These are phyloP conservation scores for Cryphonectria naterciae DNA, from an alignment of 2,329 filamentous ascomycete genomes.

Conservation along the genomic window DNA sequence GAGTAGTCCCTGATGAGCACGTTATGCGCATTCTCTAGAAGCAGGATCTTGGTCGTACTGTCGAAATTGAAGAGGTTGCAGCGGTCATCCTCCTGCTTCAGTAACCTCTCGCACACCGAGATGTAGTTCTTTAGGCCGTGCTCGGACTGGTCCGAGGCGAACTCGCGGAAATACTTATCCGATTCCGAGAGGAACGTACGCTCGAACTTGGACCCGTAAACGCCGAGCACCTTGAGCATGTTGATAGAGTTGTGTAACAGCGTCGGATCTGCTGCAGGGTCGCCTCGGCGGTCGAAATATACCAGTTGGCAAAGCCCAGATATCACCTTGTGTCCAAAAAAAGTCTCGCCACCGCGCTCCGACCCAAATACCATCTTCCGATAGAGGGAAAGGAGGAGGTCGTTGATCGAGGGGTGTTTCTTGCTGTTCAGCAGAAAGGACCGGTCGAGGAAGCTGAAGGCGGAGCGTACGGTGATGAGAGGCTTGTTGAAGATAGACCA, in stretches of 20 bases:
- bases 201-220: slow-evolving; percentile 83
- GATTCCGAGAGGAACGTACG: slow-evolving; percentile 72
- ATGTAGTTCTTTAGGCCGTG: slow-evolving; percentile 76
- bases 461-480: slow-evolving; percentile 77
- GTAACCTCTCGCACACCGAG: slow-evolving; percentile 66
- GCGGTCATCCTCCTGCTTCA: slow-evolving; percentile 72
- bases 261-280: slow-evolving; percentile 59
- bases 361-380: slow-evolving; percentile 58
- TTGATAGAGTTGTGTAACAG: slow-evolving; percentile 77
- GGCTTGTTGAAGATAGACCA: slow-evolving; percentile 78
- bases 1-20: slow-evolving; percentile 73
- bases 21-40: slow-evolving; percentile 74
- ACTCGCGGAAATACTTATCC: slow-evolving; percentile 67
- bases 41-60: slow-evolving; percentile 75
- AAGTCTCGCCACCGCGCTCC: slow-evolving; percentile 28
- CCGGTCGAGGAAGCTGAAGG: slow-evolving; percentile 93
- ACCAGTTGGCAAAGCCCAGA: slow-evolving; percentile 77
- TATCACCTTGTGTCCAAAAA: slow-evolving; percentile 41
- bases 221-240: slow-evolving; percentile 82
- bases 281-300: slow-evolving; percentile 67
- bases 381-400: slow-evolving; percentile 79
- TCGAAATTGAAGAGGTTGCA: slow-evolving; percentile 85
- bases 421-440: slow-evolving; percentile 80
- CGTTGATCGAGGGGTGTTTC: slow-evolving; percentile 73
- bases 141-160: slow-evolving; percentile 69